A percentile compares a stretch with the other conserved stretches of the same genome.
These are phyloP conservation scores for Vanderwaltozyma yarrowii DNA, from an alignment of 805 yeast species.

Conservation along the genomic window DNA sequence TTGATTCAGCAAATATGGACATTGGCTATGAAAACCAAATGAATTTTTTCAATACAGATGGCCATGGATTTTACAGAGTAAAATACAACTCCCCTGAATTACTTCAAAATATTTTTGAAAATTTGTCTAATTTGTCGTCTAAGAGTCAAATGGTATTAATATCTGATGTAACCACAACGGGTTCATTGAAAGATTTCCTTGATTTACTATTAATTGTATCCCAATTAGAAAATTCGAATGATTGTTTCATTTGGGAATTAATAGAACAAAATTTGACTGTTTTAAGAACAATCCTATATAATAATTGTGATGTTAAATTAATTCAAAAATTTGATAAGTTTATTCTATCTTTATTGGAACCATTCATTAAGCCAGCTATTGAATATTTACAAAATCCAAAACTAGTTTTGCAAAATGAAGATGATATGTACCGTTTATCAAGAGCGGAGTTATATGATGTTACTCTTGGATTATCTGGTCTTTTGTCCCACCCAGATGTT, in stretches of 20 bases:
- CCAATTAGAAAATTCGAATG: slow-evolving; percentile 4
- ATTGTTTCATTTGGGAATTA: slow-evolving; percentile 34
- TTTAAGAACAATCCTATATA: slow-evolving; percentile 5
- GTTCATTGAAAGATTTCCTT: slow-evolving; percentile 30
- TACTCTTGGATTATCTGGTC: slow-evolving; percentile 7
- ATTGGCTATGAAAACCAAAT: slow-evolving; percentile 1
- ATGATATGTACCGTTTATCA: slow-evolving; percentile 18
- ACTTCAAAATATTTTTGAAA: slow-evolving; percentile 31
- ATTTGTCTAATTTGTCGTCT: slow-evolving; percentile 32
- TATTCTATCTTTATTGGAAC: slow-evolving; percentile 36
- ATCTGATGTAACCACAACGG: slow-evolving; percentile 46
- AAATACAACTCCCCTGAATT: slow-evolving; percentile 38
- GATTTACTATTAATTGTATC: slow-evolving; percentile 4
- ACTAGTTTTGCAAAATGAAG: slow-evolving; percentile 21
- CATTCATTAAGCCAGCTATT: slow-evolving; percentile 35
- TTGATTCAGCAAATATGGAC: neutral
- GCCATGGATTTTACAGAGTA: slow-evolving; percentile 45
- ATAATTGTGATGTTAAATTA: slow-evolving; percentile 14
- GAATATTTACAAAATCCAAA: slow-evolving; percentile 24
- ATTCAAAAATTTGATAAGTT: slow-evolving; percentile 15
- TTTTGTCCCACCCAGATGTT: slow-evolving; percentile 6
- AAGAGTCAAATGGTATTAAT: slow-evolving; percentile 45
- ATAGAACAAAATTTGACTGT: slow-evolving; percentile 17
- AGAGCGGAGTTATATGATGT: slow-evolving; percentile 24
- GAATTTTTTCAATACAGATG: slow-evolving; percentile 41